Evolutionary conservation across 176 grass and related monocot genomes (phyloP).

Genomic region (Coix lacrymajobi): DNA sequence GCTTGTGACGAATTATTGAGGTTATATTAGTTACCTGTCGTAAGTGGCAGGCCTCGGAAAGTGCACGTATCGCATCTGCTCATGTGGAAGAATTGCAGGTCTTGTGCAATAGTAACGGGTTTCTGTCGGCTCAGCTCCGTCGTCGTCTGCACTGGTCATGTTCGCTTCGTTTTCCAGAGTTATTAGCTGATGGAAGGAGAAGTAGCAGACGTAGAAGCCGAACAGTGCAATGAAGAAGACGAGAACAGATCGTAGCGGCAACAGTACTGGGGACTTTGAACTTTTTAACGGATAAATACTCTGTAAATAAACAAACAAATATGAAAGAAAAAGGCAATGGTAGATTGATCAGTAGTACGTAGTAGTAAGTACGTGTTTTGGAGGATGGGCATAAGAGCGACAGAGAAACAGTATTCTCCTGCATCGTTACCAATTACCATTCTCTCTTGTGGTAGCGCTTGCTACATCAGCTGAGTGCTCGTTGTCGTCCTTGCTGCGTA

Average conservation of each 20-base stretch:
- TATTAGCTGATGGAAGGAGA: conserved; percentile 70
- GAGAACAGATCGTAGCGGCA: conserved; percentile 51
- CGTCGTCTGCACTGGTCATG: background rate
- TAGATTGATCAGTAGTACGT: no score
- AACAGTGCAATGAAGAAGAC: conserved; percentile 70
- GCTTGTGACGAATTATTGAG: background rate
- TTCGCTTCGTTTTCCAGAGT: conserved; percentile 38
- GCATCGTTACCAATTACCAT: conserved; percentile 69
- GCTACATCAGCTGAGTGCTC: conserved; percentile 13
- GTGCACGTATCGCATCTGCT: conserved; percentile 56
- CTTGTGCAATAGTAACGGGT: conserved; percentile 31
- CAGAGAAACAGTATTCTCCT: background rate
- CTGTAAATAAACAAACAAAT: conserved; percentile 39
- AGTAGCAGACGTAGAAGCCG: conserved; percentile 66
- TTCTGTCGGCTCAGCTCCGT: conserved; percentile 17
- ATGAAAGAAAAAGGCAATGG: background rate
- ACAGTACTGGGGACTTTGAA: conserved; percentile 33
- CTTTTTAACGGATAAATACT: conserved; percentile 50
- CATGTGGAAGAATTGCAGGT: conserved; percentile 28
- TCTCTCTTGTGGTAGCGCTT: conserved; percentile 12
- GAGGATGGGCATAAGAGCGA: background rate
- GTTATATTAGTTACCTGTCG: conserved; percentile 54
- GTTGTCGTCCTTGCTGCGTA: background rate
- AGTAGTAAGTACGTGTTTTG: background rate
- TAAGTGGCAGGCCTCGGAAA: conserved; percentile 73